Evolutionary conservation across 495 filamentous ascomycete species (phyloP), one percentile per base, ranked within the genome.

Genomic region (Daldinia vernicosa): DNA sequence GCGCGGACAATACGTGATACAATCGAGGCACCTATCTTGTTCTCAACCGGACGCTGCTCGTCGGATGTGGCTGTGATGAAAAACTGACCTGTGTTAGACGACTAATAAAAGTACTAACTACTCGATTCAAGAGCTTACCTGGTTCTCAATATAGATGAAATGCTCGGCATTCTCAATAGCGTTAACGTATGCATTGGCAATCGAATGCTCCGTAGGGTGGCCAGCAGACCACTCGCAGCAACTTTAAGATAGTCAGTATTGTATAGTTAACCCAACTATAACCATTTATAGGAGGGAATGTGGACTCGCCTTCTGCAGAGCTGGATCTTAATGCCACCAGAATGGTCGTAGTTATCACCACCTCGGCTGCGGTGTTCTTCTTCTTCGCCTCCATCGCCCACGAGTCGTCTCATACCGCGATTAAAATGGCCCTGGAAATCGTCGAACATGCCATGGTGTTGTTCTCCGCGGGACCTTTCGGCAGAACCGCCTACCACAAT

Each of bases 131-230:
- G 14, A 54, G 2, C 75, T 17, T 56, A 81, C 82, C 78, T 98
- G 94, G 72, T 98, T 98, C 80, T 98, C 94, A 17, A 98, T 97
- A 79, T 97, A 98, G 39, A 98, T 79, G 71, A 92, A 97, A 77
- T 97, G 92, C 77, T 90, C 78, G 45, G 91, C 93, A 69, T 92
- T 90, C 24, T 83, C 85, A 75, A 98, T 97, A 33, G 91, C 86
- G 56, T 92, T 87, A 39, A 91, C 90, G 68, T 98, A 98, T 0
- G 95, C 94, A 74, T 97, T 93, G 19, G 88, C 87, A 72, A 98
- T 93, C 0, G 94, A 97, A 78, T 97, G 94, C 81, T 96, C 89
- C 0, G 89, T 85, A 5, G 82, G 80, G 33, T 86, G 84, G 17
- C 91, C 91, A 55, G 87, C 83, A 24, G 90, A 93, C 92, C 92